Evolutionary conservation across 139 green algal genomes (phyloP), one percentile per base, ranked within the genome.

Genomic region (Yamagishiella unicocca): DNA sequence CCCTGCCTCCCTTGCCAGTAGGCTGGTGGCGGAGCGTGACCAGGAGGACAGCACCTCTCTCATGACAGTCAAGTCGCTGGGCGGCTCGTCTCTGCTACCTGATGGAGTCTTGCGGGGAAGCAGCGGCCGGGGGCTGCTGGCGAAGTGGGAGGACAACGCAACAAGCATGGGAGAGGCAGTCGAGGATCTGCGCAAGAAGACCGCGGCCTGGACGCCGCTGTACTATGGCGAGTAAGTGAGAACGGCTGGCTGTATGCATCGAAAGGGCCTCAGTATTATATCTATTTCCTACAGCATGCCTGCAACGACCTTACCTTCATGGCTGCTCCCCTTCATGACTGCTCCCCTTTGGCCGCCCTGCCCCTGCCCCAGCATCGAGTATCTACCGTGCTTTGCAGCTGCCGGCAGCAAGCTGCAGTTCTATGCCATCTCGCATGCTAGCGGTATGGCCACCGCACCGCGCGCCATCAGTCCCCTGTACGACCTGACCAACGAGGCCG

Each of bases 151-250:
- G 74, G 31, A 82, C 74, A 82, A 82, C 14, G 45, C 74, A 45
- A 46, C 74, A 46, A 67, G 46, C 74, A 35, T 82, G 74, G 74
- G 35, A 12, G 14, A 46, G 46, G 74, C 74, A 21, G 46, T 82
- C 46, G 74, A 66, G 74, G 74, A 82, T 67, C 46, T 82, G 45
- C 74, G 31, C 45, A 82, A 82, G 74, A 82, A 66, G 74, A 82
- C 74, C 67, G 74, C 74, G 45, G n/a, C 12, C 74, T 82, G 74
- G 74, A 50, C 74, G 31, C 74, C 12, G n/a, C 45, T 82, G 46
- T 82, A 82, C 46, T 82, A 82, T 46, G 74, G 74, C 31, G 31
- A 67, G 74, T 82, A 45, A 67, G 74, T 67, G 45, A 33, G 14
- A 45, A 67, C n/a, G 31, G 45, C n/a, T 45, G 74, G 46, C 2